Percentiles rank a stretch among this genome's conserved stretches.
phyloP scores from a whole-genome alignment of 139 green algal genomes.

The Medakamo hakoo region DNA sequence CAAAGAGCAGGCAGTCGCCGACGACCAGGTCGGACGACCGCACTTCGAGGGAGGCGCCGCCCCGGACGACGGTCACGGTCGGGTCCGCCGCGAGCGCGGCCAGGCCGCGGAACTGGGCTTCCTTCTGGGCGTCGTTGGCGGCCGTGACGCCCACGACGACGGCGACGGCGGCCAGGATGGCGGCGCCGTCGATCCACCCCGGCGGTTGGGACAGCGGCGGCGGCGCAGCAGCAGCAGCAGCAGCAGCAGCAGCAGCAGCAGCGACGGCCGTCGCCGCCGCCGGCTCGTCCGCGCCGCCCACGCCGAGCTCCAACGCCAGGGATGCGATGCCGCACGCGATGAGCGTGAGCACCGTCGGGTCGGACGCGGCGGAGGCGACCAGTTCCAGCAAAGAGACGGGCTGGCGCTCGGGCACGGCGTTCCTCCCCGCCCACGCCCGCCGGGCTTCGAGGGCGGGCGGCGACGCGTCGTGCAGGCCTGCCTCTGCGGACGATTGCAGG shows the following conservation, averaged over 20 bases:
- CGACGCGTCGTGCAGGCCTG: neutral
- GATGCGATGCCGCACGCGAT: slow-evolving; percentile 33
- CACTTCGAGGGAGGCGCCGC: slow-evolving; percentile 26
- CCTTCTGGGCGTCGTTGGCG: slow-evolving; percentile 74
- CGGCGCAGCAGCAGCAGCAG: too few relatives aligned
- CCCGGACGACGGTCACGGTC: slow-evolving; percentile 32
- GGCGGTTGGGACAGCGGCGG: too few relatives aligned
- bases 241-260: too few relatives aligned
- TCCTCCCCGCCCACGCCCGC: neutral
- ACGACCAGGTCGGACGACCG: slow-evolving; percentile 45
- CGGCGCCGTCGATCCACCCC: slow-evolving; percentile 50
- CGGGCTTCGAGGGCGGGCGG: neutral
- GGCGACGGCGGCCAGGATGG: slow-evolving; percentile 54
- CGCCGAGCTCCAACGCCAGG: slow-evolving; percentile 21
- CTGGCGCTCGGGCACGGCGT: neutral
- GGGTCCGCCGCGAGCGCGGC: slow-evolving; percentile 40
- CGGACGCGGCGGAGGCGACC: neutral
- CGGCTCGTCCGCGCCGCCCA: slow-evolving; percentile 6
- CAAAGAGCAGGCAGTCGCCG: slow-evolving; percentile 61
- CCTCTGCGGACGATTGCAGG: neutral
- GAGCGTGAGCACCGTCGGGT: slow-evolving; percentile 38
- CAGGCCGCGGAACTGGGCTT: slow-evolving; percentile 68
- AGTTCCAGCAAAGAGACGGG: neutral
- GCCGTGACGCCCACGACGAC: slow-evolving; percentile 57
- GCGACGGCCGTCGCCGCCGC: slow-evolving; percentile 4